Base-by-base conservation (phyloP, 1,139 yeast species). In the Entelexis sorbosivorans region DNA sequence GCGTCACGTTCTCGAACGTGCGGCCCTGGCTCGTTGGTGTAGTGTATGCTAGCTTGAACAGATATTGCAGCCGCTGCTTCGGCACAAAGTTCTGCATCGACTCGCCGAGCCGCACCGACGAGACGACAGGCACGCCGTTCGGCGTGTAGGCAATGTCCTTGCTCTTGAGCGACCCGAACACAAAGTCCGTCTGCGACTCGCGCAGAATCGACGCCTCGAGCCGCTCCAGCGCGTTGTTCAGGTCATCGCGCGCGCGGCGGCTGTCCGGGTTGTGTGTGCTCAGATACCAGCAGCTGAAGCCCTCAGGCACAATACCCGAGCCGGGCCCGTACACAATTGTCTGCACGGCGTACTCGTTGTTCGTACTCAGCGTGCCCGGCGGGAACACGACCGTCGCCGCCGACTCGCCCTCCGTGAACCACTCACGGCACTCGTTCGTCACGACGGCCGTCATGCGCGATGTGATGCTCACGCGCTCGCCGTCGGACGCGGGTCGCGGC, bases 301-400 rank as follows among this genome's bases (percentile, higher is more conserved):
- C 94, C n/a, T 66, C 67, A 0, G 97, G 95, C 60, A 95, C 88
- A 57, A 84, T 82, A 16, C 95, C 96, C 1, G 91, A 73, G 11
- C 86, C 91, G n/a, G 88, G 79, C 48, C 95, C 95, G 72, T 86
- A 80, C 42, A 91, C 84, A 39, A 89, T 70, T 5, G 82, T 93
- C 67, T 89, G 96, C 31, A 91, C 93, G 6, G 93, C 85, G 56
- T 71, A 73, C 51, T 69, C 70, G 64, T 89, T 89, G 52, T 75
- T 69, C 1, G 85, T 75, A 17, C 82, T 74, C 52, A 89, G 73
- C 0, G 95, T 79, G 22, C 77, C 76, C 22, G 95, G 93, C n/a
- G 98, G 97, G 73, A 91, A 91, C 1, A 88, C 95, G 17, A 89
- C 94, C 43, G 88, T 74, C 0, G 96, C 86, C 2, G 89, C 82